Base-by-base conservation (phyloP, 129 eudicot genomes). In the Silybum marianum region DNA sequence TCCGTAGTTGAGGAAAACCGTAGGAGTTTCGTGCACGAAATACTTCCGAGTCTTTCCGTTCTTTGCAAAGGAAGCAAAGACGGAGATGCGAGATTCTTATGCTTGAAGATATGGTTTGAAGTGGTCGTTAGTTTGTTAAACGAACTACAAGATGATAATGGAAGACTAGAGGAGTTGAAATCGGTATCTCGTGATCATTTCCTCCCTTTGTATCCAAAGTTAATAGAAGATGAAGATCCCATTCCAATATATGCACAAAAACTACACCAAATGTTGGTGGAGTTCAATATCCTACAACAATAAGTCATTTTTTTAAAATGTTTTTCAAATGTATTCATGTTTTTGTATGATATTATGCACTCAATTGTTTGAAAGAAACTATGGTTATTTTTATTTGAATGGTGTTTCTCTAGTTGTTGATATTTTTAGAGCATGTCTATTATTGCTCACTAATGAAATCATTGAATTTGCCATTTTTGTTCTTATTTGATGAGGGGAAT, bases 211-310 rank as follows among this genome's bases (percentile, higher is more conserved):
- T 91, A 91, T 80, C 99, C 99, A 2, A 87, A 81, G 65, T 81
- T 92, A 69, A 88, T 91, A 78, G 92, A 93, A 79, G 99, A 95
- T 85, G 99, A 92, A 86, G 99, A 95, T 78, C 99, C 98, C 18
- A 95, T 92, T 75, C 99, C 99, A 0, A 88, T 91, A 67, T 95
- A 90, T 25, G 97, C 98, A 24, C 91, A 95, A 81, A 91, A 95
- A 72, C 95, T 95, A 39, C 91, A 82, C 34, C 88, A 91, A 72
- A 95, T 91, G 97, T 89, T 95, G 63, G 75, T 89, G 60, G 94
- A 95, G 84, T 90, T 86, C 36, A 77, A 87, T 19, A 48, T 85
- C 9, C 16, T 16, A 76, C 75, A 81, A 32, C 66, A 71, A 30
- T 76, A 69, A 16, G 16, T 76, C n/a, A 9, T 18, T 42, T 11